phyloP scores from a whole-genome alignment of 2,329 filamentous ascomycete genomes.

The Epichloe gansuensis region DNA sequence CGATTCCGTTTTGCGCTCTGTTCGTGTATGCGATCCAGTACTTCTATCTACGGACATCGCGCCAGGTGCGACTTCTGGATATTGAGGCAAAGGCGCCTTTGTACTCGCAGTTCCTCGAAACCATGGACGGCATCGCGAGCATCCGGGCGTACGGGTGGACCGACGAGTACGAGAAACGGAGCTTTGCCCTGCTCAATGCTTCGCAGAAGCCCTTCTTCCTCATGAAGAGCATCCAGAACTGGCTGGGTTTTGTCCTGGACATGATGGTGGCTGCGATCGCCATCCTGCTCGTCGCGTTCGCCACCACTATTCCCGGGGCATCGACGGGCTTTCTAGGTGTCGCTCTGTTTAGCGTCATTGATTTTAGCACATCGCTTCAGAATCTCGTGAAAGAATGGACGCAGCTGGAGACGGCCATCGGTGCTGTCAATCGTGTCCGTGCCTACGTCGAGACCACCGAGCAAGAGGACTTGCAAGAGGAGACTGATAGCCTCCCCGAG shows the following conservation, averaged over 20 bases:
- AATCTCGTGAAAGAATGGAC: slow-evolving; percentile 23
- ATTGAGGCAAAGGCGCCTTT: slow-evolving; percentile 8
- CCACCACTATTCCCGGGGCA: slow-evolving; percentile 22
- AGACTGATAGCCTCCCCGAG: slow-evolving; percentile 9
- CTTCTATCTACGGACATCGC: slow-evolving; percentile 11
- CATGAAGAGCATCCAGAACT: slow-evolving; percentile 37
- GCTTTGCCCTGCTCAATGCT: not conserved
- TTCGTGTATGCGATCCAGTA: slow-evolving; percentile 7
- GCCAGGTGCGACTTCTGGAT: slow-evolving; percentile 6
- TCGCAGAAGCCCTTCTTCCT: slow-evolving; percentile 21
- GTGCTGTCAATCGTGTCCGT: slow-evolving; percentile 16
- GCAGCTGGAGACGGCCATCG: slow-evolving; percentile 15
- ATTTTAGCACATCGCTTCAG: slow-evolving; percentile 16
- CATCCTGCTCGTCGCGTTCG: slow-evolving; percentile 27
- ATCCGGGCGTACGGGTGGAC: slow-evolving; percentile 9
- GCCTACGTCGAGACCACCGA: slow-evolving; percentile 13
- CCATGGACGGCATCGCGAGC: slow-evolving; percentile 4
- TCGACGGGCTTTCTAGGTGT: slow-evolving; percentile 17
- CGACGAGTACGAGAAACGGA: not conserved
- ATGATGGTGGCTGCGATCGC: slow-evolving; percentile 33
- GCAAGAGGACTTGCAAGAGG: slow-evolving; percentile 12
- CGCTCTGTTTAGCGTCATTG: slow-evolving; percentile 17
- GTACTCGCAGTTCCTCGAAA: slow-evolving; percentile 7
- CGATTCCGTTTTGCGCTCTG: too few species aligned
- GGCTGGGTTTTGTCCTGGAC: slow-evolving; percentile 36